Conservation (phyloP, 257 asterid genomes). For the Salvia rosmarinus region DNA sequence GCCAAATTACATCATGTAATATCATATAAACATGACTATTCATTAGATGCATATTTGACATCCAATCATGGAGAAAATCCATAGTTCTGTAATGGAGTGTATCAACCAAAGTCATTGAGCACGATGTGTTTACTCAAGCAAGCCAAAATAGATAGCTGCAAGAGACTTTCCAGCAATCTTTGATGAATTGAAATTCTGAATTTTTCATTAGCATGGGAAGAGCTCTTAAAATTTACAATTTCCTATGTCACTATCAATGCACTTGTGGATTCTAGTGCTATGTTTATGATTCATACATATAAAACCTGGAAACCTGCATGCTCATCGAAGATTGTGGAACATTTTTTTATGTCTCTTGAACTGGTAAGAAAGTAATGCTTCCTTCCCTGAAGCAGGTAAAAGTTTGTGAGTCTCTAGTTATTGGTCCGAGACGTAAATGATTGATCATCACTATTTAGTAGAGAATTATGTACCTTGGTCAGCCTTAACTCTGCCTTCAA, state of each 20-base stretch:
- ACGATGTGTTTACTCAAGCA: neutral
- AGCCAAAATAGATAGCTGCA: constrained; percentile 1
- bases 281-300: neutral
- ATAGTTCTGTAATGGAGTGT: neutral
- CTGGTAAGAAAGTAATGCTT: neutral
- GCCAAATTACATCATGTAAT: constrained; percentile 21
- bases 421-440: neutral
- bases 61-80: neutral
- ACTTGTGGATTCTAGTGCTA: neutral
- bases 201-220: neutral
- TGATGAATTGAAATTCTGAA: neutral
- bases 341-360: neutral
- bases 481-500: neutral
- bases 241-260: neutral
- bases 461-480: neutral
- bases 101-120: neutral
- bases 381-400: neutral
- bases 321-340: neutral
- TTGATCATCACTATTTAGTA: neutral
- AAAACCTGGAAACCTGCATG: neutral
- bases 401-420: neutral
- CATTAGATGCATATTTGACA: constrained; percentile 1
- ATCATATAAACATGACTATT: constrained; percentile 11
- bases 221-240: neutral
- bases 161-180: neutral